Evolutionary conservation across 176 grass and related monocot genomes (phyloP).

Genomic region (Oryza glaberrima): DNA sequence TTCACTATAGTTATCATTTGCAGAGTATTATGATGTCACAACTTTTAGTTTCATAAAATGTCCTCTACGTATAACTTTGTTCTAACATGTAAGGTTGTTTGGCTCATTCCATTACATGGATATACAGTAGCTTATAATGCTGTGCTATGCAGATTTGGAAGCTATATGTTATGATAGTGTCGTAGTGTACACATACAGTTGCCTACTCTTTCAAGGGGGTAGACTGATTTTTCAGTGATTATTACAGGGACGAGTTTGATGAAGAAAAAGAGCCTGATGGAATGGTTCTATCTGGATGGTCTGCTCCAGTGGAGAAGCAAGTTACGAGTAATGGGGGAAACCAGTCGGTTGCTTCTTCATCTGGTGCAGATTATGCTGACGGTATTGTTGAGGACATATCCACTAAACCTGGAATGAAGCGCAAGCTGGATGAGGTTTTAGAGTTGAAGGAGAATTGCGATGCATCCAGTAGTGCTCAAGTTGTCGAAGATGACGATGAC

Average conservation of each 20-base stretch:
- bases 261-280: constrained; percentile 90
- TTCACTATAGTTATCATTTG: not conserved
- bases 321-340: constrained; percentile 67
- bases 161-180: constrained; percentile 15
- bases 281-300: constrained; percentile 91
- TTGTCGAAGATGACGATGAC: constrained; percentile 68
- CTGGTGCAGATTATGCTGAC: constrained; percentile 26
- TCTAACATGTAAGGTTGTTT: constrained; percentile 7
- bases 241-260: constrained; percentile 89
- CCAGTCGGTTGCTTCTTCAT: constrained; percentile 41
- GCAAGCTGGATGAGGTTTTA: constrained; percentile 72
- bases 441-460: constrained; percentile 52
- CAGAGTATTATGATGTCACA: not conserved
- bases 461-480: constrained; percentile 48
- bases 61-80: not conserved
- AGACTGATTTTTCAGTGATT: constrained; percentile 31
- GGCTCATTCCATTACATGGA: constrained; percentile 13
- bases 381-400: constrained; percentile 27
- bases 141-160: not conserved
- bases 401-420: constrained; percentile 61
- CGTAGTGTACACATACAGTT: not conserved
- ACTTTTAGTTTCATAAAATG: constrained; percentile 22
- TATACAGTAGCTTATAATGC: not conserved
- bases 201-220: not conserved
- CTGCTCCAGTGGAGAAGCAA: constrained; percentile 52